phyloP scores from a whole-genome alignment of 192 early-diverging fungal genomes.

The Podochytrium sp. region DNA sequence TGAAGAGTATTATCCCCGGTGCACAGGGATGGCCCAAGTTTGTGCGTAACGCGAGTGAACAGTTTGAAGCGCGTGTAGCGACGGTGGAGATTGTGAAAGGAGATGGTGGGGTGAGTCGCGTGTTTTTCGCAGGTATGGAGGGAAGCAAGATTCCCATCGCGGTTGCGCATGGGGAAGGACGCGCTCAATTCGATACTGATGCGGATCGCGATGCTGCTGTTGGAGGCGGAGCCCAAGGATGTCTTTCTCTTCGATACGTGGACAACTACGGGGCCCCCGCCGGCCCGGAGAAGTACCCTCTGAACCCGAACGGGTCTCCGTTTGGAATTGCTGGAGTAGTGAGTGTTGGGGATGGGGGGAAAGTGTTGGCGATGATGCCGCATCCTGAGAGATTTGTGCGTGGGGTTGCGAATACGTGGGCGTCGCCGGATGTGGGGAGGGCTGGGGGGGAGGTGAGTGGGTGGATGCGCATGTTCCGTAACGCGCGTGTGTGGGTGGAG shows the following conservation, averaged over 20 bases:
- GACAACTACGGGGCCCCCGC: conserved; percentile 75
- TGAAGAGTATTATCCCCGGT: conserved; percentile 89
- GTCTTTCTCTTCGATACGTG: conserved; percentile 78
- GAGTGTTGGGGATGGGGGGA: conserved; percentile 73
- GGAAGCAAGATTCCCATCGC: conserved; percentile 91
- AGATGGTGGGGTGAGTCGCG: conserved; percentile 31
- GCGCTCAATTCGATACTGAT: conserved; percentile 76
- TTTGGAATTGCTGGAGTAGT: conserved; percentile 86
- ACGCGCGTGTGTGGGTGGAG: conserved; percentile 87
- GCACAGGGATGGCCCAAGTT: conserved; percentile 90
- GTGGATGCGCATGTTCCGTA: conserved; percentile 93
- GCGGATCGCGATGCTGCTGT: conserved; percentile 19
- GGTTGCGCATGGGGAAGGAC: conserved; percentile 97
- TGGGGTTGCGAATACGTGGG: conserved; percentile 88
- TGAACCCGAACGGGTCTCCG: conserved; percentile 95
- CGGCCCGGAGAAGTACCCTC: conserved; percentile 82
- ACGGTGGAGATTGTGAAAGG: conserved; percentile 69
- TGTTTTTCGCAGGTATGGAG: conserved; percentile 92
- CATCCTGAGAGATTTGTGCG: conserved; percentile 95
- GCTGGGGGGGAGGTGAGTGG: conserved; percentile 74
- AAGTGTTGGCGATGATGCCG: conserved; percentile 95
- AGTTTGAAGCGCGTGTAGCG: conserved; percentile 92
- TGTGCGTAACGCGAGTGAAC: conserved; percentile 88
- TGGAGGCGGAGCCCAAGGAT: conserved; percentile 19
- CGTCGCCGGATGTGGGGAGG: conserved; percentile 36